Conservation (phyloP, 805 yeast species). For the Candida ulmi region DNA sequence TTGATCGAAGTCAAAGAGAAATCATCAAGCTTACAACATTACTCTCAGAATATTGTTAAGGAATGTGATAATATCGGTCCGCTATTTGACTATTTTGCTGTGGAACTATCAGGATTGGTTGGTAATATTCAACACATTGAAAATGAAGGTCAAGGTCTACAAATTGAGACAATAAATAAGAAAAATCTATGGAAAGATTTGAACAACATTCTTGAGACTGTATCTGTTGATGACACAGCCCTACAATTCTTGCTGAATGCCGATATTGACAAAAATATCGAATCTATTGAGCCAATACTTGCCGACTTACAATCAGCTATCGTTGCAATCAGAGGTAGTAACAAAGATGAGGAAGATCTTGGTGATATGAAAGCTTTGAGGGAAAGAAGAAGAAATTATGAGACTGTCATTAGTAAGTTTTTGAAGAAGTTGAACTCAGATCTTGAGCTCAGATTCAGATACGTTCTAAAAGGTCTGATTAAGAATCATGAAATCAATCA, state of each 20-base stretch:
- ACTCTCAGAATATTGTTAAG: slow-evolving; percentile 36
- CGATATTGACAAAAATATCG: slow-evolving; percentile 41
- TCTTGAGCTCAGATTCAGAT: slow-evolving; percentile 37
- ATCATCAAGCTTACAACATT: slow-evolving; percentile 35
- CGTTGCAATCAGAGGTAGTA: slow-evolving; percentile 50
- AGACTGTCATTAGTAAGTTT: slow-evolving; percentile 47
- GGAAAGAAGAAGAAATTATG: slow-evolving; percentile 59
- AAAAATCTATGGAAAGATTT: slow-evolving; percentile 69
- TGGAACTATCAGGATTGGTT: slow-evolving; percentile 57
- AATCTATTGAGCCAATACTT: slow-evolving; percentile 52
- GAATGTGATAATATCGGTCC: slow-evolving; percentile 56
- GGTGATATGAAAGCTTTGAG: slow-evolving; percentile 67
- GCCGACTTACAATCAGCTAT: slow-evolving; percentile 58
- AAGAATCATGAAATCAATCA: slow-evolving; percentile 23
- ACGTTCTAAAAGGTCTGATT: slow-evolving; percentile 27
- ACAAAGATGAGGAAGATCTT: slow-evolving; percentile 33
- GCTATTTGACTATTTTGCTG: slow-evolving; percentile 47
- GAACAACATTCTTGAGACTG: slow-evolving; percentile 62
- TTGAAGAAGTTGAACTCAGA: slow-evolving; percentile 38
- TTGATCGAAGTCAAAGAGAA: slow-evolving; percentile 44
- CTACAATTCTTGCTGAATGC: slow-evolving; percentile 41
- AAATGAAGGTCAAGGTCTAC: slow-evolving; percentile 72
- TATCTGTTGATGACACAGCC: slow-evolving; percentile 55
- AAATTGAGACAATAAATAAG: slow-evolving; percentile 77
- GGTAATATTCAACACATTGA: slow-evolving; percentile 70